Evolutionary conservation across 495 filamentous ascomycete genomes (phyloP).

Genomic region (Hypoxylon fragiforme): DNA sequence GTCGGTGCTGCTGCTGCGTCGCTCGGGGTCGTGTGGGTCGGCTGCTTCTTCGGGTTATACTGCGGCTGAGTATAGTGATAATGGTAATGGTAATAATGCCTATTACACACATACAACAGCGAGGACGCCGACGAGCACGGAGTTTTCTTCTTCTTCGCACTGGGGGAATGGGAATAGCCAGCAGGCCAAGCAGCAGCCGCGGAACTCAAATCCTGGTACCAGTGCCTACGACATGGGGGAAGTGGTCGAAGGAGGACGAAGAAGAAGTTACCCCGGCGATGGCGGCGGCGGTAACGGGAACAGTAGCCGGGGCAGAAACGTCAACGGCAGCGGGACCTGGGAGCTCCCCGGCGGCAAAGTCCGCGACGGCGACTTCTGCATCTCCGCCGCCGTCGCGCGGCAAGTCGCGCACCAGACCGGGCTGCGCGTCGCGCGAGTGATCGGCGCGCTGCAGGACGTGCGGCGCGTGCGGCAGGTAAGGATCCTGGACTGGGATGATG

Average conservation of each 20-base stretch:
- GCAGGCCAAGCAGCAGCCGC: neutral
- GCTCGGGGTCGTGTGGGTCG: conserved; percentile 10
- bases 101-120: too few species aligned
- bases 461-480: conserved; percentile 21
- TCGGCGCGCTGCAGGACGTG: conserved; percentile 27
- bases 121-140: too few species aligned
- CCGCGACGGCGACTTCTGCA: conserved; percentile 27
- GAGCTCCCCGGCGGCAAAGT: conserved; percentile 36
- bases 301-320: neutral
- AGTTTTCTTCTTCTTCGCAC: too few species aligned
- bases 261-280: neutral
- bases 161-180: neutral
- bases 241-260: neutral
- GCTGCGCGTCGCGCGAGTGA: conserved; percentile 25
- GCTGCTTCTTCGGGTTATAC: neutral
- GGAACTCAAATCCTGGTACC: neutral
- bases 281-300: neutral
- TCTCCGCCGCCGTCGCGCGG: conserved; percentile 31
- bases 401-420: conserved; percentile 30
- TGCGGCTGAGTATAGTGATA: too few species aligned
- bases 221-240: neutral
- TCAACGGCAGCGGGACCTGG: conserved; percentile 14
- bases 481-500: conserved; percentile 31
- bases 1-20: conserved; percentile 28
- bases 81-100: too few species aligned